Conservation (phyloP, 2,329 filamentous ascomycete genomes). For the Hypoxylon sp. region DNA sequence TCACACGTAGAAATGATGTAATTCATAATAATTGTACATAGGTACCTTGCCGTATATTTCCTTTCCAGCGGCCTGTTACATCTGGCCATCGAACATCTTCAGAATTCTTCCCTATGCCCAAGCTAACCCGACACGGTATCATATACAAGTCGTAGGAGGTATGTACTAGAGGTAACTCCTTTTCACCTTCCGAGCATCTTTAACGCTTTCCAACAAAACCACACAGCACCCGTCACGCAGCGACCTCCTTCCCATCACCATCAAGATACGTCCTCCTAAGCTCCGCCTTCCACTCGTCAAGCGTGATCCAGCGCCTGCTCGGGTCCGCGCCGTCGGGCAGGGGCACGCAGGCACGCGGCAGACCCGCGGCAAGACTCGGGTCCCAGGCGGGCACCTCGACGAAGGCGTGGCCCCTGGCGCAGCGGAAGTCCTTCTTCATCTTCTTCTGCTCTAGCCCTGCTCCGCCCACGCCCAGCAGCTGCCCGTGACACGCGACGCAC, state of each 20-base stretch:
- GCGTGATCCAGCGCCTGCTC: constrained; percentile 39
- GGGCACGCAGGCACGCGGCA: constrained; percentile 38
- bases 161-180: background rate
- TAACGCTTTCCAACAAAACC: background rate
- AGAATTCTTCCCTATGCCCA: too few species aligned
- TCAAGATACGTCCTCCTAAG: constrained; percentile 39
- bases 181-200: background rate
- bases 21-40: too few species aligned
- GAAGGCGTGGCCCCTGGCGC: constrained; percentile 39
- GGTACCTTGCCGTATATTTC: too few species aligned
- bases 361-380: constrained; percentile 23
- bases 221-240: background rate
- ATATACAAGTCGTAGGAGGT: too few species aligned
- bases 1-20: too few species aligned
- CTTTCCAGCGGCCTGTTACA: too few species aligned
- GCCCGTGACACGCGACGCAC: constrained; percentile 35
- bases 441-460: too few species aligned
- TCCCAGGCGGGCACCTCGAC: constrained; percentile 39
- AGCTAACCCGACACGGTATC: too few species aligned
- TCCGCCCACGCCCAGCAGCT: constrained; percentile 29
- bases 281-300: constrained; percentile 41
- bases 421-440: constrained; percentile 29
- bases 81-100: too few species aligned
- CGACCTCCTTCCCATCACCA: background rate
- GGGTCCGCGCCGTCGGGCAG: constrained; percentile 30